These are phyloP conservation scores for Tarenaya hassleriana DNA, from an alignment of 345 rosid genomes.

Conservation along the genomic window DNA sequence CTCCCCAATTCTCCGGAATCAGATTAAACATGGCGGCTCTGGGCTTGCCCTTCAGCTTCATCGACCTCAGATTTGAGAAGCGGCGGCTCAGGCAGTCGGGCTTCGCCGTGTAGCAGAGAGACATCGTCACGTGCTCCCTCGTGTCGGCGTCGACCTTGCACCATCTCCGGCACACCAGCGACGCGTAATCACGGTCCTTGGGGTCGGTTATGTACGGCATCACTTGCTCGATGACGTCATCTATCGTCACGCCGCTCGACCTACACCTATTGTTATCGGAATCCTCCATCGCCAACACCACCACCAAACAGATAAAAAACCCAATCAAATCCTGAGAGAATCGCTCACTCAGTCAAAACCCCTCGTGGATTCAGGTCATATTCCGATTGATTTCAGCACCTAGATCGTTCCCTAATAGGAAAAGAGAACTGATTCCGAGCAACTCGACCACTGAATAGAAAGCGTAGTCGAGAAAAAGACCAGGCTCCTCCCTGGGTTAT, in stretches of 20 bases:
- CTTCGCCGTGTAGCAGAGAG: conserved; percentile 66
- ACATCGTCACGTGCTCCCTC: conserved; percentile 76
- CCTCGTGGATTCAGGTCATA: too few relatives aligned
- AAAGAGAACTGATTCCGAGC: too few relatives aligned
- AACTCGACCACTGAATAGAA: too few relatives aligned
- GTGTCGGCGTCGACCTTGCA: conserved; percentile 67
- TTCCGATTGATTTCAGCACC: too few relatives aligned
- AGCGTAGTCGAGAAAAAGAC: too few relatives aligned
- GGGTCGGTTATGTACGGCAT: conserved; percentile 68
- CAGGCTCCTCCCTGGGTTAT: too few relatives aligned
- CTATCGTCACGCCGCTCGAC: conserved; percentile 30
- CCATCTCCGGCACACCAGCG: conserved; percentile 74
- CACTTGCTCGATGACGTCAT: conserved; percentile 52
- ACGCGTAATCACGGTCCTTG: conserved; percentile 66
- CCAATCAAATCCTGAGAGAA: too few relatives aligned
- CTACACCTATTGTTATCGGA: conserved; percentile 26
- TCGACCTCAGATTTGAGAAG: conserved; percentile 56
- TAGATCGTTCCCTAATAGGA: too few relatives aligned
- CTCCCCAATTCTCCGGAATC: conserved; percentile 97
- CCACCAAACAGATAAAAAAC: too few relatives aligned
- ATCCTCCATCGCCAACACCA: conserved; percentile 33
- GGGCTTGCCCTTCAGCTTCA: conserved; percentile 81
- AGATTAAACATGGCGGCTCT: conserved; percentile 92
- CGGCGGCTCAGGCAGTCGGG: conserved; percentile 66
- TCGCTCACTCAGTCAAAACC: too few relatives aligned